phyloP scores from a whole-genome alignment of 2,329 filamentous ascomycete species.

The Colletotrichum tropicicola region DNA sequence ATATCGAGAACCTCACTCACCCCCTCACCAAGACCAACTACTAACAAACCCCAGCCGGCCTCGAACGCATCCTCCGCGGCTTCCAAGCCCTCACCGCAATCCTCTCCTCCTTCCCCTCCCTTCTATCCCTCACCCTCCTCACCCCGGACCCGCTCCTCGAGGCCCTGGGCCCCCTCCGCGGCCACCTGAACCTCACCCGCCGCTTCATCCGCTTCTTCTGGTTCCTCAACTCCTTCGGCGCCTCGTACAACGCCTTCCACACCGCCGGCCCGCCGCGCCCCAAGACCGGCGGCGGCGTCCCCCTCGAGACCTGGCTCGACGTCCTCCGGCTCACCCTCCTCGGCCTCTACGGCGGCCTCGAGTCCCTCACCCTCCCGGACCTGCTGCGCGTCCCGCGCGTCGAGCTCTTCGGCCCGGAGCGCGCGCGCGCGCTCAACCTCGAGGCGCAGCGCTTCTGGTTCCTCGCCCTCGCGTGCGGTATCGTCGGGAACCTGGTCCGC shows the following conservation, averaged over 20 bases:
- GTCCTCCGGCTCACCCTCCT: slow-evolving; percentile 66
- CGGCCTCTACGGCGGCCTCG: slow-evolving; percentile 74
- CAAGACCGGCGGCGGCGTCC: slow-evolving; percentile 20
- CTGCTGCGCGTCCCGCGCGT: slow-evolving; percentile 54
- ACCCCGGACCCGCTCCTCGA: slow-evolving; percentile 23
- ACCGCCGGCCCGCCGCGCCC: slow-evolving; percentile 30
- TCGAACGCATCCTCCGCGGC: slow-evolving; percentile 69
- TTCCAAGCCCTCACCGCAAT: slow-evolving; percentile 62
- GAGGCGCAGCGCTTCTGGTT: slow-evolving; percentile 79
- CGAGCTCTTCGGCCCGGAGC: slow-evolving; percentile 60
- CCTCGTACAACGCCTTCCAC: slow-evolving; percentile 57
- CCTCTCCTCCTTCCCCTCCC: slow-evolving; percentile 52
- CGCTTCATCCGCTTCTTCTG: slow-evolving; percentile 75
- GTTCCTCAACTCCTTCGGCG: slow-evolving; percentile 68
- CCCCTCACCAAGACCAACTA: not conserved
- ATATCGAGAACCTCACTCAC: not conserved
- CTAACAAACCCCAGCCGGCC: slow-evolving; percentile 54
- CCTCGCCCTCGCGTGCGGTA: slow-evolving; percentile 63
- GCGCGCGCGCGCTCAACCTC: slow-evolving; percentile 55
- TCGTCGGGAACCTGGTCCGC: slow-evolving; percentile 52
- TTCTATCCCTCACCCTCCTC: slow-evolving; percentile 44
- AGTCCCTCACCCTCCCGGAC: slow-evolving; percentile 70
- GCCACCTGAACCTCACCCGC: slow-evolving; percentile 58
- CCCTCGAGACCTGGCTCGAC: slow-evolving; percentile 57
- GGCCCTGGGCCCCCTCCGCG: slow-evolving; percentile 46